phyloP scores from a whole-genome alignment of 345 rosid species.

The Arabidopsis suecica region DNA sequence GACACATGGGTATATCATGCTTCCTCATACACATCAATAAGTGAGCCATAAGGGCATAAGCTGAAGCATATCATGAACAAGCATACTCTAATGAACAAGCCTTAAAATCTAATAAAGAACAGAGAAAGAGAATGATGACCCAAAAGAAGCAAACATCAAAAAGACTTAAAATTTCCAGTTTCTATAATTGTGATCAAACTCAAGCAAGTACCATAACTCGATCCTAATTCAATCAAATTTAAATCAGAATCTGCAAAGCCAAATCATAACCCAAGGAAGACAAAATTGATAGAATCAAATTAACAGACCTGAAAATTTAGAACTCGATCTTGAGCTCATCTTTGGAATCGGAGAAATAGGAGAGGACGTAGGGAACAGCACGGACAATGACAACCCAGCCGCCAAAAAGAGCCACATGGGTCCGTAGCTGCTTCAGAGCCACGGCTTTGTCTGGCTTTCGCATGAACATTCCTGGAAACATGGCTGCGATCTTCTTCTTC shows the following conservation, averaged over 20 bases:
- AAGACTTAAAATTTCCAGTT: constrained; percentile 2
- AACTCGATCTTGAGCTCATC: constrained; percentile 87
- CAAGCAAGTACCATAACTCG: background rate
- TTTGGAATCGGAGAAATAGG: constrained; percentile 61
- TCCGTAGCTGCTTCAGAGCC: constrained; percentile 82
- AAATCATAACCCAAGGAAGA: background rate
- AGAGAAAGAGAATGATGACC: background rate
- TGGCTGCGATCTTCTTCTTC: constrained; percentile 35
- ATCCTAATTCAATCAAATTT: background rate
- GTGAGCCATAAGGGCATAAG: background rate
- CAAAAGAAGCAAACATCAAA: constrained; percentile 1
- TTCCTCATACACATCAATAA: background rate
- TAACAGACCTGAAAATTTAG: constrained; percentile 40
- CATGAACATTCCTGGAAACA: constrained; percentile 95
- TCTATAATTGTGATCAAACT: background rate
- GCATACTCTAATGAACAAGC: background rate
- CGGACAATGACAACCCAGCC: constrained; percentile 71
- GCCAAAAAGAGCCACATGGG: constrained; percentile 70
- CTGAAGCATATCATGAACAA: background rate
- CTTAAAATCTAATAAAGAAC: background rate
- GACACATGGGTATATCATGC: background rate
- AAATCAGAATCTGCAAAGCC: constrained; percentile 2
- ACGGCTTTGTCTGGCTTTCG: constrained; percentile 82
- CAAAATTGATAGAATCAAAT: background rate
- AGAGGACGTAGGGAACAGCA: constrained; percentile 71